Base-by-base conservation (phyloP, 345 rosid species). In the Laguncularia racemosa region DNA sequence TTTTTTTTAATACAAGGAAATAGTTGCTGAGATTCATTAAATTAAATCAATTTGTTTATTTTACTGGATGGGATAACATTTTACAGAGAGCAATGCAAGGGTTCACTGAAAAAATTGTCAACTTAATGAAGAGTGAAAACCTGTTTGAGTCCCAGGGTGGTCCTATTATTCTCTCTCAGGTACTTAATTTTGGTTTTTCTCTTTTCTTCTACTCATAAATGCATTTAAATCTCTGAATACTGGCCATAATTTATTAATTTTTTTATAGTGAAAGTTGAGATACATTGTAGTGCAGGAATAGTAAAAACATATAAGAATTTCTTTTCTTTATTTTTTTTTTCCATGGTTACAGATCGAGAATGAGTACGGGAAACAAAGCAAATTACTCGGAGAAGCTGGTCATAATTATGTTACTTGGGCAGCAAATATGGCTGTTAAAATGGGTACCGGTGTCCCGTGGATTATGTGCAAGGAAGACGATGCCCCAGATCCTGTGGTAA, bases 401-500 rank as follows among this genome's bases (percentile, higher is more conserved):
- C 77, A 85, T 64, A 87, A 85, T 69, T 93, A 93, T 65, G 74
- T 93, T 71, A 78, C 81, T 53, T 95, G 99, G 99, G 99, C 96
- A 6, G 99, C 99, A 48, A 73, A 90, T 64, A 90, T 95, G 99
- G 99, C 99, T 45, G 65, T 88, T 48, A 74, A 82, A 57, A 74
- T 81, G 44, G 85, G 86, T 63, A 87, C 97, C 38, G 96, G 97
- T 17, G 97, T 95, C 52, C 99, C 97, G 3, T 95, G 99, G 99
- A 83, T 95, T 16, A 95, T 95, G 99, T 95, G 99, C 86, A 90
- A 95, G 71, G 99, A 95, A 81, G 87, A 82, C 23, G 96, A 89
- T 82, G 99, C 97, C 56, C 99, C 97, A 26, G 97, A 95, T 79
- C 99, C 97, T n/a, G 86, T 95, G 78, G 99, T 88, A 70, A 69